Percentiles rank a stretch among this genome's conserved stretches.
phyloP scores from a whole-genome alignment of 2,329 filamentous ascomycete species.

The Blastomyces parvus region DNA sequence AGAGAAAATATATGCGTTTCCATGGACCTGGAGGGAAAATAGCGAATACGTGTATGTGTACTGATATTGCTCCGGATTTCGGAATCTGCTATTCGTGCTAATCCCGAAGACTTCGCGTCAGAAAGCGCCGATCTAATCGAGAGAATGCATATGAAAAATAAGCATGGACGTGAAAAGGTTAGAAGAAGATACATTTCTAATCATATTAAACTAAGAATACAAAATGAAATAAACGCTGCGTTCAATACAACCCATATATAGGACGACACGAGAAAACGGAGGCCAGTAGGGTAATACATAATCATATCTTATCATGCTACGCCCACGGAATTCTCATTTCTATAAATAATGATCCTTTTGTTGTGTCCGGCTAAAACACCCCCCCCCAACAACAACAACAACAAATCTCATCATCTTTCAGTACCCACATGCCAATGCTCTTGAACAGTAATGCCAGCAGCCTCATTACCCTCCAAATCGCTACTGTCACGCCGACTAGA shows the following conservation, averaged over 20 bases:
- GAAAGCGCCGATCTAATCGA: too few species aligned
- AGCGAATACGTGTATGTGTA: too few species aligned
- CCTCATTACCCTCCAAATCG: constrained; percentile 2
- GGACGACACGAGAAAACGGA: background rate
- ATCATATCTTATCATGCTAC: too few species aligned
- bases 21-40: too few species aligned
- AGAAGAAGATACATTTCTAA: background rate
- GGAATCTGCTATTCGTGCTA: too few species aligned
- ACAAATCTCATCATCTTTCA: background rate
- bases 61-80: too few species aligned
- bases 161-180: too few species aligned
- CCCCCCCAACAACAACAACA: background rate
- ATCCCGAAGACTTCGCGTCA: too few species aligned
- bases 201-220: background rate
- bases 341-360: too few species aligned
- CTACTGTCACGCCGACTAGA: constrained; percentile 3
- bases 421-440: constrained; percentile 5
- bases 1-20: too few species aligned
- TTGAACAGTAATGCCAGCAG: constrained; percentile 3
- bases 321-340: too few species aligned
- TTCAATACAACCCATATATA: background rate
- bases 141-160: too few species aligned
- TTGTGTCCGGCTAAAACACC: background rate
- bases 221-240: background rate
- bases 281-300: background rate